Percentiles rank a stretch among this genome's conserved stretches.
Conservation (phyloP, 805 yeast species). For the Ogataea philodendri region DNA sequence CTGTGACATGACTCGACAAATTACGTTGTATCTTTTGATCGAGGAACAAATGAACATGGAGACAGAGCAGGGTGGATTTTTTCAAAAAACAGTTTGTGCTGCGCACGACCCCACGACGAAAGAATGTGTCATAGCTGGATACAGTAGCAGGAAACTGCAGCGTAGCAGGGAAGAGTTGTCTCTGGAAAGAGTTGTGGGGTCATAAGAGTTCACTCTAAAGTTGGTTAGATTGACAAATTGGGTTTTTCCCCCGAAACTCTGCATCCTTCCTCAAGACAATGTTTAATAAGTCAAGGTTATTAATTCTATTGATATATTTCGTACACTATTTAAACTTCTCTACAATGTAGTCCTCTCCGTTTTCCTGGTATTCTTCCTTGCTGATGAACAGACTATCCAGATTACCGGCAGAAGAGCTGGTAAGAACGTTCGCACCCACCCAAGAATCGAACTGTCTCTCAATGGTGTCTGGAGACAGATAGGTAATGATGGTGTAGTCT, state of each 20-base stretch:
- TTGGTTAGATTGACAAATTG: no score
- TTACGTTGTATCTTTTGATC: slow-evolving; percentile 10
- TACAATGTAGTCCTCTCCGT: slow-evolving; percentile 47
- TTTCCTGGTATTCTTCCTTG: slow-evolving; percentile 63
- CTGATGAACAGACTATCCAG: slow-evolving; percentile 59
- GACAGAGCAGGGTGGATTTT: slow-evolving; percentile 4
- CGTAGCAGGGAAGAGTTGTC: no score
- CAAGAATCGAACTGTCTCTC: slow-evolving; percentile 63
- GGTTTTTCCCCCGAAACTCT: no score
- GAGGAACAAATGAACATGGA: slow-evolving; percentile 13
- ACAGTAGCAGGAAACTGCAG: no score
- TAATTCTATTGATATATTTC: no score
- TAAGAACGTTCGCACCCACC: slow-evolving; percentile 73
- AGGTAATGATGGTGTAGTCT: slow-evolving; percentile 42
- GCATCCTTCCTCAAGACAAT: no score
- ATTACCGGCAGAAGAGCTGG: slow-evolving; percentile 49
- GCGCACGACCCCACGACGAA: slow-evolving; percentile 9
- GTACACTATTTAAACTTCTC: slow-evolving; percentile 42
- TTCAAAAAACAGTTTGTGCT: slow-evolving; percentile 7
- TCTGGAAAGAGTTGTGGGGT: no score
- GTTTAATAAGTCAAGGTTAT: no score
- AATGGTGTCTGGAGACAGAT: slow-evolving; percentile 38
- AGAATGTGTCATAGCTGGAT: no score
- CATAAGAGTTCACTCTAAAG: no score
- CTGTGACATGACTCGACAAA: slow-evolving; percentile 14